Conservation (phyloP, 2,329 filamentous ascomycete genomes). For the Fusarium citri region DNA sequence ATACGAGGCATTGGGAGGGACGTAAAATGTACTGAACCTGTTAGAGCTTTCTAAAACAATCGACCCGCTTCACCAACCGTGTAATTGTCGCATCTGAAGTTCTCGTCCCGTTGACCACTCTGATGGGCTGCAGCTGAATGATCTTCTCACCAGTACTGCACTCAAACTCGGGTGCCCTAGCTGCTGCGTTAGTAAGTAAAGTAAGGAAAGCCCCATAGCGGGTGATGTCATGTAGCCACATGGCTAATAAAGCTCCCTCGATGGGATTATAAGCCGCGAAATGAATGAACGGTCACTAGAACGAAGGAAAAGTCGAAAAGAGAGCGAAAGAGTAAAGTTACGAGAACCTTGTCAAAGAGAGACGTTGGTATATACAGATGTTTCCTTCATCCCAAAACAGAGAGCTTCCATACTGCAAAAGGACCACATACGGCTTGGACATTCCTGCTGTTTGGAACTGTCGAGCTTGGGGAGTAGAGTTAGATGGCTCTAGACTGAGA, state of each 20-base stretch:
- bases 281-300: background rate
- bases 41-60: background rate
- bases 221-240: background rate
- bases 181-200: background rate
- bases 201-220: background rate
- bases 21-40: background rate
- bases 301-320: no score
- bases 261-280: background rate
- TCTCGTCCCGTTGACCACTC: slow-evolving; percentile 9
- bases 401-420: background rate
- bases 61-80: background rate
- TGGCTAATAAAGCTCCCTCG: background rate
- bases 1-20: slow-evolving; percentile 4
- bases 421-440: background rate
- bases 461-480: background rate
- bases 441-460: background rate
- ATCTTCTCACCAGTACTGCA: background rate
- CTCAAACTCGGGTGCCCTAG: slow-evolving; percentile 2
- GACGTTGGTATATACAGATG: background rate
- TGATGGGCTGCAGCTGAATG: slow-evolving; percentile 7
- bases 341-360: background rate
- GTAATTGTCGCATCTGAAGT: slow-evolving; percentile 15
- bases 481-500: background rate
- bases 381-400: background rate
- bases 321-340: background rate